Base-by-base conservation (phyloP, 495 filamentous ascomycete genomes). In the Penicilliopsis zonata region DNA sequence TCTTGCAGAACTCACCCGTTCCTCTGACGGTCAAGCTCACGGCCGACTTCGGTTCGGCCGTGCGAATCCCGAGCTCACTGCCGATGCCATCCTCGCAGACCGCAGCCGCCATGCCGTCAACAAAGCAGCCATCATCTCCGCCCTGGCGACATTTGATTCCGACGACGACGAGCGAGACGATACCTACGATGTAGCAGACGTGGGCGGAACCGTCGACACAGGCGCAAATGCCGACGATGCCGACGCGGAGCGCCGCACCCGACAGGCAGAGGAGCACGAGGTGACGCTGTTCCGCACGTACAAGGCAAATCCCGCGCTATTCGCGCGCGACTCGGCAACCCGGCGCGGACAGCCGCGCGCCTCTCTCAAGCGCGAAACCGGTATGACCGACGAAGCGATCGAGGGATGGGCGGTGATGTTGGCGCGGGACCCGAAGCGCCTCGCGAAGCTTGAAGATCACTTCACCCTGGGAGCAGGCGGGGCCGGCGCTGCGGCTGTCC, bases 81-180 rank as follows among this genome's bases (percentile, higher is more conserved):
- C 83, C 15, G 83, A 93, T 47, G 42, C 40, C 18, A 44, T 79
- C 33, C 67, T 75, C 24, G 44, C 61, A 14, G 59, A 71, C 37
- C 63, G 63, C 35, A 55, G 44, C 35, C 43, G 78, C 22, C 66
- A 69, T 18, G 67, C 76, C 17, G 59, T 71, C 22, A 71, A 78
- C 46, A 95, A 94, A 59, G 80, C 85, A 4, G 80, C 86, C 19
- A 95, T 98, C 48, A 69, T 94, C 9, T 80, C 90, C 13, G 90
- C 90, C 0, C 75, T 98, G 8, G 82, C 85, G 8, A 72, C 82
- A 4, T 94, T 96, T 46, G 88, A 96, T 59, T 78, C 77, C 0
- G 90, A 94, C 42, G 88, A 95, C 47, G 90, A 98, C 57, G 90
- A 98, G 59, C 78, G 86, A 20, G 90, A 98, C 57, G 90, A 98